Percentiles rank a stretch among this genome's conserved stretches.
Evolutionary conservation across 2,329 filamentous ascomycete species (phyloP).

Genomic region (Xylaria sp.): DNA sequence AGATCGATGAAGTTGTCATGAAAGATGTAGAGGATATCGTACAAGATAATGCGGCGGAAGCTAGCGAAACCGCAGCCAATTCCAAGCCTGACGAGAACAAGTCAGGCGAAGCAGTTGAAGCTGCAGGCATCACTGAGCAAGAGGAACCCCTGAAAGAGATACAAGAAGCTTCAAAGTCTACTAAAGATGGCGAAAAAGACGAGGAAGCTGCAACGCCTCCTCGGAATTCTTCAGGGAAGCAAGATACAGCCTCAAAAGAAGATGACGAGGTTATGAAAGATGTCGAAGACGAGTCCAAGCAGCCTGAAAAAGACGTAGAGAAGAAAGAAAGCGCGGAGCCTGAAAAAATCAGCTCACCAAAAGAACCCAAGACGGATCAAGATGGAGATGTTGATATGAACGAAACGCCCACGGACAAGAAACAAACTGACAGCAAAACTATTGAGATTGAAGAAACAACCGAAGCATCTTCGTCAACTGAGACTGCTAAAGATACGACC

Average conservation of each 20-base stretch:
- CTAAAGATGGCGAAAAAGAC: constrained; percentile 39
- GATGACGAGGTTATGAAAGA: constrained; percentile 48
- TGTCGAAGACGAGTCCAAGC: constrained; percentile 33
- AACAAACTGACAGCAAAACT: constrained; percentile 53
- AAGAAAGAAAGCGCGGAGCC: constrained; percentile 45
- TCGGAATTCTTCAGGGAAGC: constrained; percentile 33
- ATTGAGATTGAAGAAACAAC: constrained; percentile 37
- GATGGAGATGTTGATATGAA: constrained; percentile 66
- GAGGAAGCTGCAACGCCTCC: constrained; percentile 34
- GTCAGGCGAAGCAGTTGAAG: constrained; percentile 37
- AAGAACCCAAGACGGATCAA: constrained; percentile 54
- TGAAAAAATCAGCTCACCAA: constrained; percentile 34
- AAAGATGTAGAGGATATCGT: constrained; percentile 44
- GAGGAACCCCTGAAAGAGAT: constrained; percentile 43
- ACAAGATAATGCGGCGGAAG: constrained; percentile 47
- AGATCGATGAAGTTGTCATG: constrained; percentile 57
- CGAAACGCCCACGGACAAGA: constrained; percentile 52
- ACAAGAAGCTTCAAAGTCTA: constrained; percentile 52
- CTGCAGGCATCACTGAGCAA: constrained; percentile 41
- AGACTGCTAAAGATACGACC: constrained; percentile 33
- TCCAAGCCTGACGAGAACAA: constrained; percentile 42
- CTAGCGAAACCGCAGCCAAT: constrained; percentile 45
- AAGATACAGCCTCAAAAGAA: constrained; percentile 36
- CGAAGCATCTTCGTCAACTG: constrained; percentile 26
- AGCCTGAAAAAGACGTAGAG: constrained; percentile 36